These are phyloP conservation scores for Oryza nivara DNA, from an alignment of 176 grass and related monocot genomes.

Conservation along the genomic window DNA sequence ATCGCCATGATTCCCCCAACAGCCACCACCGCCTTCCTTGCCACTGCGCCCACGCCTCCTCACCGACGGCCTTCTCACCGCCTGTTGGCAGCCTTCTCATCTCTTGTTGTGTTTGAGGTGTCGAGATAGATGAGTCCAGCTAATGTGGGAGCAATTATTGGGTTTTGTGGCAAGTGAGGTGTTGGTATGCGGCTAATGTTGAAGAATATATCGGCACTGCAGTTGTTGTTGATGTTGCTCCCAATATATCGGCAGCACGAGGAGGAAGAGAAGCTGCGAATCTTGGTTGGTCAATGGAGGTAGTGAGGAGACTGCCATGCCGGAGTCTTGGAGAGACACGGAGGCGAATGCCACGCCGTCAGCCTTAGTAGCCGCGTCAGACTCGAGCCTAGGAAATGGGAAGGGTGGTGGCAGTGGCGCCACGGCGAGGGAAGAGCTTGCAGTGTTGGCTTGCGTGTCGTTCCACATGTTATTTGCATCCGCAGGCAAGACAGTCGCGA, in stretches of 20 bases:
- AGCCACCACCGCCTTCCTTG: too few species aligned
- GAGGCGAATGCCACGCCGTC: background rate
- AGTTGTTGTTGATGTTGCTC: background rate
- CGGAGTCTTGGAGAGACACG: conserved; percentile 45
- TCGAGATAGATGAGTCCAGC: conserved; percentile 11
- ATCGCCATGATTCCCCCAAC: too few species aligned
- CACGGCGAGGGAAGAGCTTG: background rate
- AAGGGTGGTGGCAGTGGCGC: background rate
- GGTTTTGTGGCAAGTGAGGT: conserved; percentile 41
- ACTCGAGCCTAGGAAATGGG: background rate
- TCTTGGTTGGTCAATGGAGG: background rate
- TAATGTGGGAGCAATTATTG: conserved; percentile 48
- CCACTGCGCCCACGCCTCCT: too few species aligned
- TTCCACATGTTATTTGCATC: conserved; percentile 90
- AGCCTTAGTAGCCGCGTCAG: background rate
- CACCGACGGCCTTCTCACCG: too few species aligned
- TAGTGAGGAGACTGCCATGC: conserved; percentile 23
- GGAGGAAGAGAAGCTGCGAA: conserved; percentile 1
- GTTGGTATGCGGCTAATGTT: conserved; percentile 38
- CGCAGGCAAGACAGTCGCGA: conserved; percentile 66
- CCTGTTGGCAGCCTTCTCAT: too few species aligned
- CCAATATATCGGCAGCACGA: background rate
- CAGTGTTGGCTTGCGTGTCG: conserved; percentile 43
- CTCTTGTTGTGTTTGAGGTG: background rate
- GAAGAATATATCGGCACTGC: background rate